Base-by-base conservation (phyloP, 352 stramenopile genomes). In the Pythium periplocum region DNA sequence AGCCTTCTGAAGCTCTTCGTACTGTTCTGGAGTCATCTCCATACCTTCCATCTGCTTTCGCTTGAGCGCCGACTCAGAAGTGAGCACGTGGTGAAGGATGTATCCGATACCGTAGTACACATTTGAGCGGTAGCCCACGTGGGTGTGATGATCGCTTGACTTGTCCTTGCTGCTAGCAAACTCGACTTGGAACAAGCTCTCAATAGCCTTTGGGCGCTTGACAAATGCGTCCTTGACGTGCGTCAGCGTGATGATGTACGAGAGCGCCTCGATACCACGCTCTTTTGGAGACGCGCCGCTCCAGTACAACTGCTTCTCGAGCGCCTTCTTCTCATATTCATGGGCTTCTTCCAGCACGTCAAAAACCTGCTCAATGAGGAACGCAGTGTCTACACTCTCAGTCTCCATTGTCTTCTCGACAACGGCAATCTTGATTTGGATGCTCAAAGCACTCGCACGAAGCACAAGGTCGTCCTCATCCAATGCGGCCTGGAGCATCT, bases 21-120 rank as follows among this genome's bases (percentile, higher is more conserved):
- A 99, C 69, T 99, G 94, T 56, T 99, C 95, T 36, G 94, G 82
- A 0, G 93, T 98, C 54, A 99, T 90, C 59, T 98, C 95, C 75
- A 98, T 98, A 7, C 93, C 93, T 35, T 94, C 81, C 75, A 99
- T 98, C 59, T 97, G 87, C 73, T 98, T 97, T 53, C 90, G 96
- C 50, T 97, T 95, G 4, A 98, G 77, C 46, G 95, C 88, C 51
- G 97, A 77, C 56, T 97, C 90, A 33, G 91, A 97, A 30, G 96
- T 97, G 31, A 96, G 72, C 12, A 98, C 71, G 59, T 97, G 82
- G 48, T 96, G 86, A 48, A 99, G 89, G 35, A 98, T 95, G 50
- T 95, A 96, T 7, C 92, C 92, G 37, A 99, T 83, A 12, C 92
- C 95, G 61, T 97, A 99, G 43, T 92, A 88, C 36, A 95, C 76